These are phyloP conservation scores for Myrica gale DNA, from an alignment of 306 rosid species.

Conservation along the genomic window DNA sequence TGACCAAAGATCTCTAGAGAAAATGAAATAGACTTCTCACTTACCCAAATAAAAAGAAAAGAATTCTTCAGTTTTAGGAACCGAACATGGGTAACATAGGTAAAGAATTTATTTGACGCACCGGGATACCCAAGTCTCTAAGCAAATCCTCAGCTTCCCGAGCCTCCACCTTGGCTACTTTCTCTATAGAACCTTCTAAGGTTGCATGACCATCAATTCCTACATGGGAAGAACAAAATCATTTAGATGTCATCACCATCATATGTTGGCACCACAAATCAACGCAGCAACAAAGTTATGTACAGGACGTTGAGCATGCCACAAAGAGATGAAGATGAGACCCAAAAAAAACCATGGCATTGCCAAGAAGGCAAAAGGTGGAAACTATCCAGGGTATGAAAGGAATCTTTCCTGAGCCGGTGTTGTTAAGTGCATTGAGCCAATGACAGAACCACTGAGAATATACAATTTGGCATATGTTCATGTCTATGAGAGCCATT, in stretches of 20 bases:
- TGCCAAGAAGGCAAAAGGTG: background rate
- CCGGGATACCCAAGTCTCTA: constrained; percentile 79
- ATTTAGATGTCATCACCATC: constrained; percentile 15
- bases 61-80: background rate
- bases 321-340: background rate
- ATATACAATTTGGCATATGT: background rate
- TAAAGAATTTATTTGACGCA: constrained; percentile 28
- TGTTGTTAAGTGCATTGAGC: constrained; percentile 4
- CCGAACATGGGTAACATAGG: constrained; percentile 4
- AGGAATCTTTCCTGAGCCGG: background rate
- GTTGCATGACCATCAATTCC: constrained; percentile 64
- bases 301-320: background rate
- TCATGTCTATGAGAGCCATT: background rate
- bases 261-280: background rate
- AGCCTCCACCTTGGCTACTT: constrained; percentile 82
- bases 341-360: background rate
- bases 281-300: background rate
- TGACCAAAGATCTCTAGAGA: background rate
- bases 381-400: background rate
- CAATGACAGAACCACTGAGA: background rate
- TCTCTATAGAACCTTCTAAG: constrained; percentile 83
- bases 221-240: constrained; percentile 33
- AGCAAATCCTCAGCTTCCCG: constrained; percentile 78
- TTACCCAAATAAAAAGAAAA: constrained; percentile 15
- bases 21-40: background rate